These are phyloP conservation scores for Lactifluus volemus DNA, from an alignment of 768 basidiomycete species.

Conservation along the genomic window DNA sequence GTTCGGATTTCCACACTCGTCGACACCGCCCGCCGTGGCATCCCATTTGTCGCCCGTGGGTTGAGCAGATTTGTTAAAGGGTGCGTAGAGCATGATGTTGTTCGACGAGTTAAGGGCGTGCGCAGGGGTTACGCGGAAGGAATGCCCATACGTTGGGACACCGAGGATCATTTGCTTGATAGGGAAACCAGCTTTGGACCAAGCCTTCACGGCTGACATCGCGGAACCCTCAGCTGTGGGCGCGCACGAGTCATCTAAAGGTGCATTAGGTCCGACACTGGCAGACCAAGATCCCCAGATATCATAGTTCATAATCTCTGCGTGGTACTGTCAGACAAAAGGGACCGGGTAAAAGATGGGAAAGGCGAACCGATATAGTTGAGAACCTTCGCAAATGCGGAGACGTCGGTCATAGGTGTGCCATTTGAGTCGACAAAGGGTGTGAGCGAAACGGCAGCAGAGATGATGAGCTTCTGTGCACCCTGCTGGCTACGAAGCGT, in stretches of 20 bases:
- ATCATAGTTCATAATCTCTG: conserved; percentile 61
- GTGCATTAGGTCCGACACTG: conserved; percentile 77
- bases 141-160: conserved; percentile 77
- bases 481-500: conserved; percentile 51
- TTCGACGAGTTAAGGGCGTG: conserved; percentile 28
- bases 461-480: conserved; percentile 48
- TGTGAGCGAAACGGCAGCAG: conserved; percentile 40
- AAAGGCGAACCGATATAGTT: conserved; percentile 41
- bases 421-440: conserved; percentile 44
- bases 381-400: conserved; percentile 60
- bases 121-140: conserved; percentile 37
- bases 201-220: conserved; percentile 60
- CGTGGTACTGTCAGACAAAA: not conserved
- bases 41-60: conserved; percentile 40
- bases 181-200: conserved; percentile 80
- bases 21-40: conserved; percentile 33
- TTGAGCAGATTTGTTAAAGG: conserved; percentile 17
- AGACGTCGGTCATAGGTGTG: conserved; percentile 56
- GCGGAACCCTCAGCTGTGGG: conserved; percentile 63
- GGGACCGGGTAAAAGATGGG: not conserved
- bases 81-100: conserved; percentile 2
- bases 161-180: conserved; percentile 69
- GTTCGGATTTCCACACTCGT: conserved; percentile 47
- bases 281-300: conserved; percentile 44
- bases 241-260: conserved; percentile 71